Evolutionary conservation across 2,329 filamentous ascomycete genomes (phyloP), one percentile per base, ranked within the genome.

Genomic region (Trichoderma polysporum): DNA sequence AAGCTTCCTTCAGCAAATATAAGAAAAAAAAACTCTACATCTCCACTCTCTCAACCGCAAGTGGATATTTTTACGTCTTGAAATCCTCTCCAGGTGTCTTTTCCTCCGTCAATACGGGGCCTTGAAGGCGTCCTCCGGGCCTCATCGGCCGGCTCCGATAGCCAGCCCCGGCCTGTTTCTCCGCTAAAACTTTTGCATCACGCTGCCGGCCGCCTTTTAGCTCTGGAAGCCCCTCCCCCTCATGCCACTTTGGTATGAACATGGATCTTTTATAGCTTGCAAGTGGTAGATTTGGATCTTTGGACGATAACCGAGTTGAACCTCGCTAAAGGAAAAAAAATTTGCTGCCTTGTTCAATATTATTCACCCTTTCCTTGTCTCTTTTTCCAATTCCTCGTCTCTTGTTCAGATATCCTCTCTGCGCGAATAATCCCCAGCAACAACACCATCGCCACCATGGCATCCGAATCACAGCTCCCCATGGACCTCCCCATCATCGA

Each of bases 401-500:
- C 15, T 47, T 25, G n/a, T 25, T 22, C 13, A 15, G 3, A 29
- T 3, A 2, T 17, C 19, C 13, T 25, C 22, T 33, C 17, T 37
- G 58, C 22, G 58, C 19, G 45, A 35, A 50, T 50, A 31, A 35
- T 27, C 29, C 49, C n/a, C 50, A 54, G 22, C 12, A 61, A 41
- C 2, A 39, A 8, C n/a, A 31, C 9, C 25, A 3, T 12, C n/a
- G n/a, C 19, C 59, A 65, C 33, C 47, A 68, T 68, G 67, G 50
- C 62, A 15, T 37, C 61, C 59, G 50, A 68, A 41, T 27, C 39
- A 4, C 60, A 45, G 2, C 60, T 53, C 41, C 69, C 76, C 47
- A 88, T 88, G 86, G 83, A 88, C 69, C 82, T 88, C 60, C 86
- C 86, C 58, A 77, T 88, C 72, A 79, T 88, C 74, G 83, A 88